These are phyloP conservation scores for Colletotrichum tanaceti DNA, from an alignment of 2,329 filamentous ascomycete species.

Conservation along the genomic window DNA sequence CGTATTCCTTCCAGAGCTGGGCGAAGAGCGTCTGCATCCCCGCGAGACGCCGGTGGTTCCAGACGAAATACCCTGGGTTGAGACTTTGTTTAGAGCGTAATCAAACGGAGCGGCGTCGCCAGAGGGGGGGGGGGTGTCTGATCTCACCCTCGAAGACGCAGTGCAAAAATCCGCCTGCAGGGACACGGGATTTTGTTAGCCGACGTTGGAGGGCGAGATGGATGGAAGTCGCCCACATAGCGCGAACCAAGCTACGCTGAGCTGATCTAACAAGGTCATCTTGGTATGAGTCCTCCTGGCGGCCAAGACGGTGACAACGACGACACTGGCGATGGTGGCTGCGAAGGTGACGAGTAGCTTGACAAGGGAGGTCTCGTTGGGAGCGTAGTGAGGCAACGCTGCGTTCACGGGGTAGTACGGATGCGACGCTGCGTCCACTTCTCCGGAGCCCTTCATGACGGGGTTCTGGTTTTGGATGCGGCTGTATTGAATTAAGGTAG, in stretches of 20 bases:
- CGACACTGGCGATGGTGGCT: conserved; percentile 50
- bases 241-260: conserved; percentile 65
- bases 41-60: conserved; percentile 74
- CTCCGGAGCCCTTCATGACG: background rate
- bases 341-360: conserved; percentile 54
- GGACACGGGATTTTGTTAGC: conserved; percentile 30
- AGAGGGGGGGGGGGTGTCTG: too few species aligned
- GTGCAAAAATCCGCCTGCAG: conserved; percentile 75
- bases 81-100: background rate
- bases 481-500: background rate
- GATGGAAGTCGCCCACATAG: conserved; percentile 57
- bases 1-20: conserved; percentile 94
- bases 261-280: conserved; percentile 54
- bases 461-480: background rate
- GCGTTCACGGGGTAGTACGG: conserved; percentile 63
- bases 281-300: conserved; percentile 48
- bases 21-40: conserved; percentile 78
- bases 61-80: conserved; percentile 76
- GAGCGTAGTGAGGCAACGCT: conserved; percentile 56
- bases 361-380: conserved; percentile 56
- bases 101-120: background rate
- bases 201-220: background rate
- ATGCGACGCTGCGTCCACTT: conserved; percentile 48
- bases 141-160: conserved; percentile 79
- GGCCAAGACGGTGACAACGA: conserved; percentile 49